Base-by-base conservation (phyloP, 73 alveolate species). In the Loxodes magnus region DNA sequence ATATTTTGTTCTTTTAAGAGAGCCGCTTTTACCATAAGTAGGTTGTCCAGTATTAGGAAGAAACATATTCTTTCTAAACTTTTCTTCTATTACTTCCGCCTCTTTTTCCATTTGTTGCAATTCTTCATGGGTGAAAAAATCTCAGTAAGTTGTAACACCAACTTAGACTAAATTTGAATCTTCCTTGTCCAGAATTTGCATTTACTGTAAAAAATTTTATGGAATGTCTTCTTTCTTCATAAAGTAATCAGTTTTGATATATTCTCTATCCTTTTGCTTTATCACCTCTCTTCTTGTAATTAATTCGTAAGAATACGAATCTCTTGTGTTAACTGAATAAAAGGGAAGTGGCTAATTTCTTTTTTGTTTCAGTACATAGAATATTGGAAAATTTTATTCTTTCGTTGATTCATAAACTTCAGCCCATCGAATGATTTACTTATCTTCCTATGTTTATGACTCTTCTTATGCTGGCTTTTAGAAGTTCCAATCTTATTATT, bases 41-140 rank as follows among this genome's bases (percentile, higher is more conserved):
- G 67, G 56, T 43, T 83, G 59, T 7, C 88, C 91, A 20, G 95
- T 83, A 57, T 53, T 66, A 6, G 93, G 93, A 25, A 79, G 51
- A 26, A 51, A 64, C 17, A 23, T 24, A 3, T 53, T 61, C 15
- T 12, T 3, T 22, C 7, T 46, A 30, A 34, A 10, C 37, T 66
- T 44, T 25, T 65, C 22, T 51, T 73, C 84, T 42, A 75, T 73
- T 10, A 59, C 79, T 41, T 51, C 49, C 0, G 62, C 51, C n/a
- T 37, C 24, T 5, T 53, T 51, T 48, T 79, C 93, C 29, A 79
- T 51, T 31, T 60, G 46, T 15, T 48, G 43, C 43, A 79, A 15
- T 37, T 79, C 93, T 42, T 65, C 71, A 28, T 79, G 69, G 21
- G 79, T 73, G 49, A 73, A 79, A 68, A 64, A 79, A 17, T 64